A percentile compares a stretch with the other conserved stretches of the same genome.
phyloP scores from a whole-genome alignment of 1,284 basidiomycete genomes.

The Somion occarium region DNA sequence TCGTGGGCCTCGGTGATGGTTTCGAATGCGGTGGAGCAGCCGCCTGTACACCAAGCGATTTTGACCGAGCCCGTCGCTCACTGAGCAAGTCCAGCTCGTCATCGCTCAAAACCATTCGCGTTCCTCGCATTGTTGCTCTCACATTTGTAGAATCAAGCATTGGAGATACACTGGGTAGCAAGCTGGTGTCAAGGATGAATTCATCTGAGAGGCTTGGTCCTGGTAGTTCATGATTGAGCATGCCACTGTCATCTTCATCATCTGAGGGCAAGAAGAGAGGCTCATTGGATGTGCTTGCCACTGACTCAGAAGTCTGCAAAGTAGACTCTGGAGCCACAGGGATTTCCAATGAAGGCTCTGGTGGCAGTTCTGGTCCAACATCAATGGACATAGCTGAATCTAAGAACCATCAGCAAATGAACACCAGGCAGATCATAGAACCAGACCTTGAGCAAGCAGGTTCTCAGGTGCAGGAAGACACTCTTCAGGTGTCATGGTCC shows the following conservation, averaged over 20 bases:
- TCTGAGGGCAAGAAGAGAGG: conserved; percentile 4
- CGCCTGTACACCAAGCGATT: not conserved
- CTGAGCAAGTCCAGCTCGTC: not conserved
- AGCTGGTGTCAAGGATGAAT: conserved; percentile 1
- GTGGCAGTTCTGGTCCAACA: too few species aligned
- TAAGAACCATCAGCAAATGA: too few species aligned
- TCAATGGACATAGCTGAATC: too few species aligned
- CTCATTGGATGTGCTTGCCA: not conserved
- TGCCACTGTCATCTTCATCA: not conserved
- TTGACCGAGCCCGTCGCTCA: not conserved
- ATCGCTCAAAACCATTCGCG: not conserved
- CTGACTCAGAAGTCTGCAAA: not conserved
- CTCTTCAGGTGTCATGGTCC: not conserved
- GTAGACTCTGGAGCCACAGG: not conserved
- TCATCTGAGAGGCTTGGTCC: not conserved
- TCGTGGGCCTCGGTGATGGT: not conserved
- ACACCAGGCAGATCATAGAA: too few species aligned
- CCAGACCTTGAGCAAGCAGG: not conserved
- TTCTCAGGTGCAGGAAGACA: not conserved
- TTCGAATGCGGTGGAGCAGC: not conserved
- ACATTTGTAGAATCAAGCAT: not conserved
- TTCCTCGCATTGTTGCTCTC: not conserved
- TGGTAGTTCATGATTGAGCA: not conserved
- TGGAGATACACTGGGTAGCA: not conserved
- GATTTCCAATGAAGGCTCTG: too few species aligned